These are phyloP conservation scores for Anthracocystis setariae DNA, from an alignment of 1,284 basidiomycete species.

Conservation along the genomic window DNA sequence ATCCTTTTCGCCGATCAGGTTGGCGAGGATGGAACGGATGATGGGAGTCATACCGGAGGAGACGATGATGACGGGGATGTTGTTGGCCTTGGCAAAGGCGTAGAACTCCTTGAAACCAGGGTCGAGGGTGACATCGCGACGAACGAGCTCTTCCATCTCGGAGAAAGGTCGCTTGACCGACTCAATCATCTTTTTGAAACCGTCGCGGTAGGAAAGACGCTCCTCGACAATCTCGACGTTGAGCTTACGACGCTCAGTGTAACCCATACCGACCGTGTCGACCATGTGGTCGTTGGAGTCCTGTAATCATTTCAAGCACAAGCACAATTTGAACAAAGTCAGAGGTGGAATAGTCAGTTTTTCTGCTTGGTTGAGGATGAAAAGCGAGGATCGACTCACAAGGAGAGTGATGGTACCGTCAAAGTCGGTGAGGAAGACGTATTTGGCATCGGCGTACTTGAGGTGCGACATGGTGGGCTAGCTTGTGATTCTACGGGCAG, in stretches of 20 bases:
- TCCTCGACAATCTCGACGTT: constrained; percentile 66
- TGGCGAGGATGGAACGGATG: constrained; percentile 65
- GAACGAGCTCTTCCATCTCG: constrained; percentile 65
- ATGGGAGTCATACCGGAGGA: constrained; percentile 67
- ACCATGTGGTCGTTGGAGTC: constrained; percentile 68
- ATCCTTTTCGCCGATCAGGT: constrained; percentile 67
- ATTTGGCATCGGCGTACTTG: constrained; percentile 64
- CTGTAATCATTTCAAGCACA: constrained; percentile 12
- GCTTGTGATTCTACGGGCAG: background rate
- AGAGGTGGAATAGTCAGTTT: too few relatives aligned
- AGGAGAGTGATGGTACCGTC: constrained; percentile 64
- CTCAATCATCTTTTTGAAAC: constrained; percentile 66
- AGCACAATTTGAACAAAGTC: too few relatives aligned
- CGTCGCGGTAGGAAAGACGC: constrained; percentile 63
- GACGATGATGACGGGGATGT: constrained; percentile 66
- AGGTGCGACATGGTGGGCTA: constrained; percentile 47
- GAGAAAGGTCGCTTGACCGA: constrained; percentile 62
- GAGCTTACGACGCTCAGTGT: constrained; percentile 66
- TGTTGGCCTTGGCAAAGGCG: constrained; percentile 62
- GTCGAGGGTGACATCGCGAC: constrained; percentile 64
- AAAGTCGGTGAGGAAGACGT: constrained; percentile 66
- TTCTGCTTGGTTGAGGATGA: too few relatives aligned
- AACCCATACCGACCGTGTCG: constrained; percentile 67
- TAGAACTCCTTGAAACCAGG: constrained; percentile 68
- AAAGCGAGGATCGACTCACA: constrained; percentile 23